These are phyloP conservation scores for Psilocybe azurescens DNA, from an alignment of 768 basidiomycete genomes.

Conservation along the genomic window DNA sequence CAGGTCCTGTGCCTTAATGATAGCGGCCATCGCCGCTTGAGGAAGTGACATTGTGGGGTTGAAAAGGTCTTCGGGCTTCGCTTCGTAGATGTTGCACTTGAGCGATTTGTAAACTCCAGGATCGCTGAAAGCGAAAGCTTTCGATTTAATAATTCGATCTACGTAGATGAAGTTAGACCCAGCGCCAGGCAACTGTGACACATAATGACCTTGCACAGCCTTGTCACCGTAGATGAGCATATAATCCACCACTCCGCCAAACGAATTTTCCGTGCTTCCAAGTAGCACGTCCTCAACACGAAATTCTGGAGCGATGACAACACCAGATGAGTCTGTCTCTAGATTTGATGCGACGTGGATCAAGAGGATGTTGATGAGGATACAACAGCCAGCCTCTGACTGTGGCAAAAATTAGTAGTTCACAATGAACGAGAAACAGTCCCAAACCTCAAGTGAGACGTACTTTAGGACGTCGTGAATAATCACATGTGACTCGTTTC, in stretches of 20 bases:
- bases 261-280: slow-evolving; percentile 13
- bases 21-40: no score
- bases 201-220: slow-evolving; percentile 13
- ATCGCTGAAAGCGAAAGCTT: slow-evolving; percentile 21
- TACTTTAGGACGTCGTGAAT: no score
- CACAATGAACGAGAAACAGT: slow-evolving; percentile 3
- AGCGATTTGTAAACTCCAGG: slow-evolving; percentile 14
- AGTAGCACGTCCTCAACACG: slow-evolving; percentile 3
- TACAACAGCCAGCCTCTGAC: slow-evolving; percentile 21
- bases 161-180: slow-evolving; percentile 9
- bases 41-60: no score
- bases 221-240: slow-evolving; percentile 21
- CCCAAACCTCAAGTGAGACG: not conserved
- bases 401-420: slow-evolving; percentile 13
- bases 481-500: no score
- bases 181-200: not conserved
- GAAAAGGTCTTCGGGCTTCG: no score
- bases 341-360: slow-evolving; percentile 21
- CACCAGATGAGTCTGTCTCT: slow-evolving; percentile 17
- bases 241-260: slow-evolving; percentile 21
- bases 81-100: slow-evolving; percentile 21
- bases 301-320: slow-evolving; percentile 17
- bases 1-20: no score
- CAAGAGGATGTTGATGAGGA: slow-evolving; percentile 21
- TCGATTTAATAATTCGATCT: slow-evolving; percentile 21